Evolutionary conservation across 1,139 yeast genomes (phyloP).

Genomic region (Citeromyces siamensis): DNA sequence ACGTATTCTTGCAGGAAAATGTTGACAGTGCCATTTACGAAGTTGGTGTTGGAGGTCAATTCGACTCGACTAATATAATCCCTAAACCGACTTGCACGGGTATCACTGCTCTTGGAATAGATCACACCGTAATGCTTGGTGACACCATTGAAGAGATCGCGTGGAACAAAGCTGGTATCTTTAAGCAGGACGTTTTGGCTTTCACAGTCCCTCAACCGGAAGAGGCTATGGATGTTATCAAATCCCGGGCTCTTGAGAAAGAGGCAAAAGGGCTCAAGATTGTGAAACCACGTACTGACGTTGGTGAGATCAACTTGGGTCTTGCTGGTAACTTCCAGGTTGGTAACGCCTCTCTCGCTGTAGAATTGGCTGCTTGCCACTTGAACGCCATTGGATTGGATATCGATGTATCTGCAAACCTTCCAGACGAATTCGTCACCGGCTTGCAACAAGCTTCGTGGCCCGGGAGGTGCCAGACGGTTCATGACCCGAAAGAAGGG

Average conservation of each 20-base stretch:
- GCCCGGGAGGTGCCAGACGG: constrained; percentile 92
- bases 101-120: constrained; percentile 79
- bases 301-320: constrained; percentile 42
- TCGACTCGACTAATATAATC: constrained; percentile 87
- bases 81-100: constrained; percentile 78
- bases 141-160: constrained; percentile 82
- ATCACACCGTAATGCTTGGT: constrained; percentile 86
- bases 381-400: constrained; percentile 27
- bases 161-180: constrained; percentile 95
- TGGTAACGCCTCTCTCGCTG: constrained; percentile 81
- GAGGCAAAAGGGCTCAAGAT: constrained; percentile 37
- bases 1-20: constrained; percentile 76
- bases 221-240: constrained; percentile 37
- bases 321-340: constrained; percentile 80
- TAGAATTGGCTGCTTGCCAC: constrained; percentile 58
- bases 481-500: constrained; percentile 27
- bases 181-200: constrained; percentile 58
- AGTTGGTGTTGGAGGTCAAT: constrained; percentile 97
- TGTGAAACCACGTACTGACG: constrained; percentile 31
- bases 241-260: constrained; percentile 53
- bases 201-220: constrained; percentile 44
- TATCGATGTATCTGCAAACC: constrained; percentile 16
- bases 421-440: constrained; percentile 42
- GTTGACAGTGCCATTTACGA: constrained; percentile 92
- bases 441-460: constrained; percentile 69